Conservation (phyloP, 768 basidiomycete genomes). For the Neoboletus brunneissimus region DNA sequence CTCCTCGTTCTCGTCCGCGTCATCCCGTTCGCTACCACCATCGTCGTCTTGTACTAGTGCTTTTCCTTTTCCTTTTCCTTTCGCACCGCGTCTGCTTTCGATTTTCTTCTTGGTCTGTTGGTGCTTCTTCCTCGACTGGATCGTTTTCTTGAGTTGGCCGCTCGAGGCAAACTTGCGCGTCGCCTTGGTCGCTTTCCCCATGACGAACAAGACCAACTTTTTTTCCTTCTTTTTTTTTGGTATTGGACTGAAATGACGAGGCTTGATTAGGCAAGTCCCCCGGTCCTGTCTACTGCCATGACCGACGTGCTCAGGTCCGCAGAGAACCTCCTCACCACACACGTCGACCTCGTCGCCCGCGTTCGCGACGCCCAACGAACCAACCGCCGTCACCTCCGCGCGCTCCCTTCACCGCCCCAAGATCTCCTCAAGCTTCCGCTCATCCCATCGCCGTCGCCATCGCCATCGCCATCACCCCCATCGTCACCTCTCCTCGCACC, state of each 20-base stretch:
- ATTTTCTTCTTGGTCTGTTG: conserved; percentile 73
- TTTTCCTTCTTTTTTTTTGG: not conserved
- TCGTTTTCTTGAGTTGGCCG: conserved; percentile 84
- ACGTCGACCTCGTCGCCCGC: conserved; percentile 54
- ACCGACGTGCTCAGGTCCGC: conserved; percentile 56
- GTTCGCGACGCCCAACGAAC: conserved; percentile 55
- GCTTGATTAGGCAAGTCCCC: conserved; percentile 20
- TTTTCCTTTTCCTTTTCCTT: conserved; percentile 29
- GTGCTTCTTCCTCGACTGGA: conserved; percentile 78
- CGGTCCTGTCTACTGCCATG: conserved; percentile 2
- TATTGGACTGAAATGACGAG: not conserved
- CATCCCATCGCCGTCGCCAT: conserved; percentile 54
- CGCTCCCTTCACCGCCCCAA: conserved; percentile 52
- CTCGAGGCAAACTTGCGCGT: conserved; percentile 86
- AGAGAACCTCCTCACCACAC: conserved; percentile 61
- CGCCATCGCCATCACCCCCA: conserved; percentile 48
- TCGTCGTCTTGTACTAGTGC: conserved; percentile 31
- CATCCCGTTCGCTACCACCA: conserved; percentile 29
- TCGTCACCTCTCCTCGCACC: conserved; percentile 41
- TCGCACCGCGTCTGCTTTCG: conserved; percentile 53
- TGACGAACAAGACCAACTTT: conserved; percentile 10
- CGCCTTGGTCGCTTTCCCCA: conserved; percentile 62
- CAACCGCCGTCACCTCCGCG: conserved; percentile 54
- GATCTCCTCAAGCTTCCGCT: conserved; percentile 56
- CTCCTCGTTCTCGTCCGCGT: conserved; percentile 15